These are phyloP conservation scores for Elsinoe fawcettii DNA, from an alignment of 2,329 filamentous ascomycete genomes.

Conservation along the genomic window DNA sequence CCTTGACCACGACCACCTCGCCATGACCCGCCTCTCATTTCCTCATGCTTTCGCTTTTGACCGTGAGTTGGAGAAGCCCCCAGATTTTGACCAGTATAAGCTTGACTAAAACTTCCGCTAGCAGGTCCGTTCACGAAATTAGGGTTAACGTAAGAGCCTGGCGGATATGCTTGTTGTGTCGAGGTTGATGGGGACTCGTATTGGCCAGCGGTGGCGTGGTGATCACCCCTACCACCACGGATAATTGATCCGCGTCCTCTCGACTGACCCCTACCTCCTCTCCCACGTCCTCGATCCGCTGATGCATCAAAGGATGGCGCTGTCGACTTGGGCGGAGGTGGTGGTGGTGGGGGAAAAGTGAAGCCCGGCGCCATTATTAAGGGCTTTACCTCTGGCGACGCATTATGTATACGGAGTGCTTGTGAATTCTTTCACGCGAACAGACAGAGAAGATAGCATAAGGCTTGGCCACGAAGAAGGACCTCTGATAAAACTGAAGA, in stretches of 20 bases:
- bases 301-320: conserved; percentile 8
- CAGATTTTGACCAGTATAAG: background rate
- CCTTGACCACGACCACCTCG: background rate
- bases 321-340: conserved; percentile 30
- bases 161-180: conserved; percentile 18
- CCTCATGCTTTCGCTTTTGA: conserved; percentile 27
- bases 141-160: conserved; percentile 28
- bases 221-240: conserved; percentile 7
- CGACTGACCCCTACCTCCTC: conserved; percentile 14
- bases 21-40: background rate
- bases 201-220: background rate
- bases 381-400: too few relatives aligned
- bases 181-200: background rate
- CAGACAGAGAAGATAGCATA: too few relatives aligned
- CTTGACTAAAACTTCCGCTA: background rate
- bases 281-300: conserved; percentile 27
- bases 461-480: too few relatives aligned
- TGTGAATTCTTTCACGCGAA: too few relatives aligned
- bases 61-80: too few relatives aligned
- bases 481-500: background rate
- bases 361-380: conserved; percentile 25
- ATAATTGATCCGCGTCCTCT: conserved; percentile 22
- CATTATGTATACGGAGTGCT: too few relatives aligned
- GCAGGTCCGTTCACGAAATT: conserved; percentile 19
- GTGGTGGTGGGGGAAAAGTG: conserved; percentile 44